These are phyloP conservation scores for Psilocybe azurescens DNA, from an alignment of 768 basidiomycete genomes.

Conservation along the genomic window DNA sequence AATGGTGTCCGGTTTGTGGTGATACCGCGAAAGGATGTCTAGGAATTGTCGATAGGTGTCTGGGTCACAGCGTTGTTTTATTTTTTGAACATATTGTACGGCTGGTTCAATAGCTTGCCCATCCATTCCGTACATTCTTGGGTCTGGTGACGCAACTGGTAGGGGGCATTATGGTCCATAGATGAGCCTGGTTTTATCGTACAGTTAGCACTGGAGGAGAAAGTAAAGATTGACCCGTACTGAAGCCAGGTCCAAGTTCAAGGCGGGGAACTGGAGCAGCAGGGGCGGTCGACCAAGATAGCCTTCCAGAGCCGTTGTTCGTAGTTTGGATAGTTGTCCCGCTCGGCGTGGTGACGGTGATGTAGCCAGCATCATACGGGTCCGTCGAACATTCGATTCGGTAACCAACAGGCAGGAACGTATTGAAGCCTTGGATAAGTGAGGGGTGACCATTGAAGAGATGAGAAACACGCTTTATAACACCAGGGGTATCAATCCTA, in stretches of 20 bases:
- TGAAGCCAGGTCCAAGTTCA: constrained; percentile 16
- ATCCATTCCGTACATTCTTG: constrained; percentile 38
- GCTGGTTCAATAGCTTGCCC: constrained; percentile 72
- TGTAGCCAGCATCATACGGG: constrained; percentile 63
- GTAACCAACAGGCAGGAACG: constrained; percentile 94
- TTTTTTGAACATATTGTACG: constrained; percentile 95
- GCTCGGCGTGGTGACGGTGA: constrained; percentile 80
- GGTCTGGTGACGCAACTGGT: constrained; percentile 37
- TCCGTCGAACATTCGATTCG: constrained; percentile 84
- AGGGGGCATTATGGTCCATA: constrained; percentile 13
- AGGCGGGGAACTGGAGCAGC: constrained; percentile 16
- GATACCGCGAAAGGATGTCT: constrained; percentile 72
- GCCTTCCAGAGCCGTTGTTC: constrained; percentile 45
- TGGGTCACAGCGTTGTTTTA: constrained; percentile 91
- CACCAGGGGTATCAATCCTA: constrained; percentile 97
- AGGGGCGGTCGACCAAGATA: constrained; percentile 42
- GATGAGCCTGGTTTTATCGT: not conserved
- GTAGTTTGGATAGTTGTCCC: constrained; percentile 68
- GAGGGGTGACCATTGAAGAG: constrained; percentile 90
- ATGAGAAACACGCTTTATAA: constrained; percentile 93
- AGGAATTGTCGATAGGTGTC: constrained; percentile 85
- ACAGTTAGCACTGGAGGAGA: not conserved
- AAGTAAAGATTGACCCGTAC: constrained; percentile 8
- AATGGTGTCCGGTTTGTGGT: constrained; percentile 61
- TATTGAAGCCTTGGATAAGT: constrained; percentile 98